These are phyloP conservation scores for Furcasterigmium furcatum DNA, from an alignment of 2,329 filamentous ascomycete species.

Conservation along the genomic window DNA sequence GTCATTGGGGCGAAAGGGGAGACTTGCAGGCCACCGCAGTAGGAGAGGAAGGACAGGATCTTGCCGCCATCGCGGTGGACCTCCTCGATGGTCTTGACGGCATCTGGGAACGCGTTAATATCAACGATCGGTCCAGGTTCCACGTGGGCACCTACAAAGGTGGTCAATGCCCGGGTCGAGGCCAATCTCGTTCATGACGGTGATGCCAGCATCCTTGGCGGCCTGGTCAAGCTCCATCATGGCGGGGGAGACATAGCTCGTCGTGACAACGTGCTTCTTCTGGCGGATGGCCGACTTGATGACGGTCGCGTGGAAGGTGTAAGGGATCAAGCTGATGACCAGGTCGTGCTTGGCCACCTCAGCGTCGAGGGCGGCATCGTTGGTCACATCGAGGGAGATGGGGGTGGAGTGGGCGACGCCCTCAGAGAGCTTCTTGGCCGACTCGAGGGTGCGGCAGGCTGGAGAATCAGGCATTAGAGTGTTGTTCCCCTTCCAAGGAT, in stretches of 20 bases:
- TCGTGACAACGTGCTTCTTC: conserved; percentile 97
- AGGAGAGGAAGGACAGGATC: conserved; percentile 76
- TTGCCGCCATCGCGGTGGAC: conserved; percentile 88
- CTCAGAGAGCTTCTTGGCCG: conserved; percentile 69
- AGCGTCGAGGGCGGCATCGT: conserved; percentile 73
- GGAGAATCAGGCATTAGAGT: neutral
- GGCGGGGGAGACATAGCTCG: conserved; percentile 86
- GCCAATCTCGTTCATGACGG: conserved; percentile 97
- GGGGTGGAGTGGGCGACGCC: conserved; percentile 71
- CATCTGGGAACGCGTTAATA: conserved; percentile 61
- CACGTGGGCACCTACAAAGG: conserved; percentile 33
- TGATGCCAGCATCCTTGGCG: conserved; percentile 87
- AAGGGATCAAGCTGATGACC: conserved; percentile 82
- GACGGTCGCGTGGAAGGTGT: conserved; percentile 82
- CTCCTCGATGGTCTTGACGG: conserved; percentile 81
- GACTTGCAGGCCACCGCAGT: conserved; percentile 83
- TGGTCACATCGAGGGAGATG: conserved; percentile 80
- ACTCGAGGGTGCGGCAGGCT: conserved; percentile 81
- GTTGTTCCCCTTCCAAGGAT: too few species aligned
- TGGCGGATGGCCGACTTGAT: conserved; percentile 90
- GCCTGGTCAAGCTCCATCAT: conserved; percentile 85
- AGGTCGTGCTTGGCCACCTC: conserved; percentile 78
- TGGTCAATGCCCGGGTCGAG: conserved; percentile 72
- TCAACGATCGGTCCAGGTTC: neutral
- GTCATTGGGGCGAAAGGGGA: conserved; percentile 63